phyloP scores from a whole-genome alignment of 495 filamentous ascomycete genomes.

The Staphylotrichum tortipilum region DNA sequence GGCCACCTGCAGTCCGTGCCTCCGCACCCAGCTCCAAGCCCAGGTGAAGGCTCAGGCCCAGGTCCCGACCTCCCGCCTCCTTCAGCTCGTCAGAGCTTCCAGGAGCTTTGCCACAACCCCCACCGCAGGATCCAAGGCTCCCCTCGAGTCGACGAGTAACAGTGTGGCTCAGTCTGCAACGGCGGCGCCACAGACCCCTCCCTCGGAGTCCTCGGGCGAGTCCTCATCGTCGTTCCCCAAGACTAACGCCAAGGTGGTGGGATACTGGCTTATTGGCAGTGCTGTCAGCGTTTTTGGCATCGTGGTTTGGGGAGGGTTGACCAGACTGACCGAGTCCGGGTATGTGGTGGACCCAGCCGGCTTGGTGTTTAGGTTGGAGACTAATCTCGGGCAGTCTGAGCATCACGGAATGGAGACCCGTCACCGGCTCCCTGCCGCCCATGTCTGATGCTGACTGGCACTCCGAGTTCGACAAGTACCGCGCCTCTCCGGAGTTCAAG shows the following conservation, averaged over 20 bases:
- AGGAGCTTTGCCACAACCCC: constrained; percentile 16
- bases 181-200: background rate
- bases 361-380: background rate
- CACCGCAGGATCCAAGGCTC: constrained; percentile 2
- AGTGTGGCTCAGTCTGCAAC: constrained; percentile 9
- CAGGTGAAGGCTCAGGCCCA: too few relatives aligned
- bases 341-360: constrained; percentile 36
- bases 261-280: constrained; percentile 87
- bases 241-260: constrained; percentile 62
- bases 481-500: constrained; percentile 81
- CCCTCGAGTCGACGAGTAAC: constrained; percentile 8
- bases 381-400: constrained; percentile 55
- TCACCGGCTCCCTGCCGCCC: constrained; percentile 88
- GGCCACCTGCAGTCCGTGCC: constrained; percentile 58
- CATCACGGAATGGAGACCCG: constrained; percentile 98
- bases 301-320: constrained; percentile 90
- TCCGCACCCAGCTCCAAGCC: constrained; percentile 34
- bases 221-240: constrained; percentile 58
- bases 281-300: constrained; percentile 92
- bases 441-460: constrained; percentile 71
- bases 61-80: constrained; percentile 23
- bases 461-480: constrained; percentile 84
- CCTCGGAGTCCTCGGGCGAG: constrained; percentile 1
- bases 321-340: constrained; percentile 92
- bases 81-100: constrained; percentile 13